Base-by-base conservation (phyloP, 2,329 filamentous ascomycete genomes). In the Pezicula rhizophila region DNA sequence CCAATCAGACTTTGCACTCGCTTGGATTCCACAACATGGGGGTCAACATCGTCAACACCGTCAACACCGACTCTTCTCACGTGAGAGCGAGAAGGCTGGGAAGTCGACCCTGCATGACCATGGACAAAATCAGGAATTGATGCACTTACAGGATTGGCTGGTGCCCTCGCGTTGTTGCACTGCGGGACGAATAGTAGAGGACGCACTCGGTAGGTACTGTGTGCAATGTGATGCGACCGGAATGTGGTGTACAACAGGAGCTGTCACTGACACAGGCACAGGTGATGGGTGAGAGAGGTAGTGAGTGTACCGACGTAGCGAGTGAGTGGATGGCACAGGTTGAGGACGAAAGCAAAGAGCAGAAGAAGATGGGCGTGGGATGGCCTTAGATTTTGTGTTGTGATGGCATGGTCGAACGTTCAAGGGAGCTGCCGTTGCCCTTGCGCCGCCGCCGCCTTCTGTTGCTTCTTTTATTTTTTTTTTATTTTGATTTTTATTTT, bases 1-100 rank as follows among this genome's bases (percentile, higher is more conserved):
- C 58, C 58, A 60, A 60, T 60, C 56, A 60, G 49, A 47, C 43
- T 47, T 52, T 52, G 49, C 25, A 26, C 40, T 31, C 42, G 14
- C 25, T 42, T 41, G 23, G 46, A 23, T 20, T 20, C 38, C 38
- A 42, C 40, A 26, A 26, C 20, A 42, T 42, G 40, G 40, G 17
- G 25, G n/a, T 17, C 15, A 14, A 14, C 15, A 15, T 5, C 20
- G 20, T 23, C 20, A 23, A 23, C 20, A 23, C 20, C 20, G 20
- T 18, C 18, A 18, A 28, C 6, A 28, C 28, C 28, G 8, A 12
- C 28, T 12, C 28, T 10, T 12, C 28, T 31, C 28, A 31, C 28
- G 28, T 31, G 28, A 31, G 23, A 23, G 23, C 6, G 23, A 23
- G 28, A 10, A 31, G 28, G 28, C 28, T 31, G 8, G 28, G 8